Evolutionary conservation across 192 early-diverging fungal species (phyloP).

Genomic region (Globomyces pollinis-pini): DNA sequence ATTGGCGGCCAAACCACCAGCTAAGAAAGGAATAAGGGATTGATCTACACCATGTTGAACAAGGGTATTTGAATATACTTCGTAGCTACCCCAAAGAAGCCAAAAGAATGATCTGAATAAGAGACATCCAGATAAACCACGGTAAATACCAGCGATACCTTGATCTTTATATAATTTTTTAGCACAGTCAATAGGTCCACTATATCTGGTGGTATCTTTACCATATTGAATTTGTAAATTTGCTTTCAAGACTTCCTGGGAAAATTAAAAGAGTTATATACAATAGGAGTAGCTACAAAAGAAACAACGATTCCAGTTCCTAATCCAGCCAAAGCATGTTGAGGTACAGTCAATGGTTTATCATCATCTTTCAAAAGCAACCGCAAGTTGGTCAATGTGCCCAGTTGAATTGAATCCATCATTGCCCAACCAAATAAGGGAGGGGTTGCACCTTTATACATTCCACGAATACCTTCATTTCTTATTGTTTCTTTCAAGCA

Average conservation of each 20-base stretch:
- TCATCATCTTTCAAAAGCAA: slow-evolving; percentile 43
- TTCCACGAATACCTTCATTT: slow-evolving; percentile 66
- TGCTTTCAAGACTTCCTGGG: slow-evolving; percentile 91
- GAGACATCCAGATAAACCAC: slow-evolving; percentile 77
- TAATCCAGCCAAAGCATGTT: slow-evolving; percentile 80
- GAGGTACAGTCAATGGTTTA: slow-evolving; percentile 47
- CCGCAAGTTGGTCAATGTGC: slow-evolving; percentile 76
- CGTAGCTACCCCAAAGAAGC: slow-evolving; percentile 63
- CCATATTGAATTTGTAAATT: slow-evolving; percentile 88
- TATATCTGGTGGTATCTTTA: slow-evolving; percentile 65
- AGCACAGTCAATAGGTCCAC: slow-evolving; percentile 80
- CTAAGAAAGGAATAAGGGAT: slow-evolving; percentile 32
- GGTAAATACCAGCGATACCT: slow-evolving; percentile 73
- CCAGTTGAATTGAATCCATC: slow-evolving; percentile 72
- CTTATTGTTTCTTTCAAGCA: slow-evolving; percentile 75
- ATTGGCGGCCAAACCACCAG: slow-evolving; percentile 78
- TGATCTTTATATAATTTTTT: slow-evolving; percentile 65
- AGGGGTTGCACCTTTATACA: slow-evolving; percentile 84
- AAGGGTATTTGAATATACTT: slow-evolving; percentile 51
- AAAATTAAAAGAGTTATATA: too few species aligned
- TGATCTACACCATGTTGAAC: slow-evolving; percentile 29
- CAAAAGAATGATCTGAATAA: slow-evolving; percentile 82
- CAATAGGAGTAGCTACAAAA: slow-evolving; percentile 83
- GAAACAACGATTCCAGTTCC: slow-evolving; percentile 81
- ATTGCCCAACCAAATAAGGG: slow-evolving; percentile 75